phyloP scores from a whole-genome alignment of 2,329 filamentous ascomycete species.

The Aspergillus sp. region DNA sequence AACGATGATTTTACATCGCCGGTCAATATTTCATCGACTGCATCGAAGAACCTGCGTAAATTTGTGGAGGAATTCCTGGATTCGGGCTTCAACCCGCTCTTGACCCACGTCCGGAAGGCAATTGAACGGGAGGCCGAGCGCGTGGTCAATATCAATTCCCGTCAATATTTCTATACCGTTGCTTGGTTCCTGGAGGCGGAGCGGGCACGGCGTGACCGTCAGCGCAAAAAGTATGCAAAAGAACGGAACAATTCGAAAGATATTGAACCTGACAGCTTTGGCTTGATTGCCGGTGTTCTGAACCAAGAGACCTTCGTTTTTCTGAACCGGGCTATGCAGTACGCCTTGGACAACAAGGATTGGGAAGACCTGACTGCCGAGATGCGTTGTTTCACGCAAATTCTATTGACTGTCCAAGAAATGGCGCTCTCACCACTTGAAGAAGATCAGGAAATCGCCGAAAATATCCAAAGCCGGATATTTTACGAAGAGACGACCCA shows the following conservation, averaged over 20 bases:
- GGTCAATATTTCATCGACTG: constrained; percentile 61
- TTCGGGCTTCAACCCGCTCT: constrained; percentile 88
- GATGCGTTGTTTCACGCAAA: constrained; percentile 93
- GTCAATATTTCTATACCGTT: constrained; percentile 87
- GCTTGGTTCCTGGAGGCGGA: constrained; percentile 91
- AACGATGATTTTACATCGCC: constrained; percentile 69
- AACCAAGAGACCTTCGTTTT: constrained; percentile 94
- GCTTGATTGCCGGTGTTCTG: constrained; percentile 78
- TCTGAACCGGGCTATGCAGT: constrained; percentile 74
- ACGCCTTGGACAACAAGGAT: constrained; percentile 70
- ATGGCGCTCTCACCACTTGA: constrained; percentile 80
- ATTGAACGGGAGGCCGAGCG: constrained; percentile 85
- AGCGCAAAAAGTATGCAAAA: constrained; percentile 48
- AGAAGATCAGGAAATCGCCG: constrained; percentile 95
- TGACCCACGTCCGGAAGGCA: constrained; percentile 76
- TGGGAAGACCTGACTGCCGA: constrained; percentile 82
- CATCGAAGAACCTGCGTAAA: constrained; percentile 66
- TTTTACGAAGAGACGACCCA: constrained; percentile 97
- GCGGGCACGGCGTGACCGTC: constrained; percentile 59
- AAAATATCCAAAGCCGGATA: constrained; percentile 93
- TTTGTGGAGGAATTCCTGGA: constrained; percentile 95
- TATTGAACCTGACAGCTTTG: constrained; percentile 66
- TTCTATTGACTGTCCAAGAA: constrained; percentile 83
- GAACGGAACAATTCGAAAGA: constrained; percentile 45
- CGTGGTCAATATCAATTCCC: constrained; percentile 65